Evolutionary conservation across 805 yeast species (phyloP), one percentile per base, ranked within the genome.

Genomic region (Starmera caribaea): DNA sequence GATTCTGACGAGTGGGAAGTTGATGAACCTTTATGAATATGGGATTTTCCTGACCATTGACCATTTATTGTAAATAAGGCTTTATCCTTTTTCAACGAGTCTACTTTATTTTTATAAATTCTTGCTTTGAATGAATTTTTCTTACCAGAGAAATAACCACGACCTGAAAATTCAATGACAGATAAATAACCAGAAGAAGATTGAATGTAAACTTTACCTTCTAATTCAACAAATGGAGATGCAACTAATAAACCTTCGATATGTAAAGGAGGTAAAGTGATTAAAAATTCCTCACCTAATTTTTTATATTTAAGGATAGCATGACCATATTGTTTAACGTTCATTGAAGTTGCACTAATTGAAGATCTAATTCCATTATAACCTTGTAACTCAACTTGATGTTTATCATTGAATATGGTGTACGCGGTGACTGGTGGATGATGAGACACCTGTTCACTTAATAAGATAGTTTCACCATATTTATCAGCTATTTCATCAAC

Each of bases 351-450:
- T 34, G 88, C 71, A 17, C 89, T 72, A 63, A 92, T 81, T 16
- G 85, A 76, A 21, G 97, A 89, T 60, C 76, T 83, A 54, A 90
- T 76, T 32, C 90, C 90, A 55, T 85, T 89, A 65, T 86, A 90
- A 39, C 98, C 98, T 60, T 89, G 84, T 45, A 88, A 67, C 33
- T 67, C 62, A 21, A 81, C 80, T 29, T 79, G 71, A 58, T 81
- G 71, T 52, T 76, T 74, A 45, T 79, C 83, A 58, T 88, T 88
- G 54, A 74, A 65, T 41, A 92, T 74, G 34, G 88, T 75, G 58
- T 88, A 92, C 7, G 92, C 97, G n/a, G 97, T 89, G 30, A 84
- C 81, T 21, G 98, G 97, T 14, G 98, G 98, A 61, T 92, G 98
- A 64, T 92, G 98, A 45, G 89, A 79, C 12, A 92, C 97, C 63